phyloP scores from a whole-genome alignment of 2,329 filamentous ascomycete species.

The Trichophyton rubrum region DNA sequence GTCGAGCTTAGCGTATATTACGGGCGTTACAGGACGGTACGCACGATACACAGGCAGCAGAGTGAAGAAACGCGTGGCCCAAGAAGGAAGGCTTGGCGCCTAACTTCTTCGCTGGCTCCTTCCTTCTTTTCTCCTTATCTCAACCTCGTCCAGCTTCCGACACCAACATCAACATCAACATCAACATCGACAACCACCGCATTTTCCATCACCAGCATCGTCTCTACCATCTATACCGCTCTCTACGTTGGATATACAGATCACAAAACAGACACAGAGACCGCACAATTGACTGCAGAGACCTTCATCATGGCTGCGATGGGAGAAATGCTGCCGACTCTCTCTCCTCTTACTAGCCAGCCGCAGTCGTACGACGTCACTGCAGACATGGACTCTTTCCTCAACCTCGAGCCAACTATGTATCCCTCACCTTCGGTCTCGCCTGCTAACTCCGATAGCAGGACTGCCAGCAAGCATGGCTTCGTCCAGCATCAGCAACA shows the following conservation, averaged over 20 bases:
- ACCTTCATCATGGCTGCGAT: slow-evolving; percentile 12
- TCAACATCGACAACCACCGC: no score
- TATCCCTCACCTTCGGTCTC: slow-evolving; percentile 24
- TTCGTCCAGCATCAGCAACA: slow-evolving; percentile 24
- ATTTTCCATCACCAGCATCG: not conserved
- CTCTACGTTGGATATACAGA: not conserved
- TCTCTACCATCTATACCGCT: not conserved
- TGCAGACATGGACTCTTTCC: slow-evolving; percentile 35
- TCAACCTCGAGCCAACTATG: slow-evolving; percentile 35
- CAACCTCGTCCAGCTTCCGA: not conserved
- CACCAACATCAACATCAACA: not conserved
- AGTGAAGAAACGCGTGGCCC: not conserved
- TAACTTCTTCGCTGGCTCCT: not conserved
- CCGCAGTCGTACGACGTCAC: slow-evolving; percentile 28
- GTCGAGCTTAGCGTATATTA: not conserved
- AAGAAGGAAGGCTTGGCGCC: not conserved
- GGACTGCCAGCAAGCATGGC: slow-evolving; percentile 1
- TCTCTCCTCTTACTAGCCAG: slow-evolving; percentile 21
- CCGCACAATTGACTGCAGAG: no score
- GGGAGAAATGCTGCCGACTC: slow-evolving; percentile 15
- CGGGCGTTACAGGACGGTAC: not conserved
- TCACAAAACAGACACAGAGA: no score
- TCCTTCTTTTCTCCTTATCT: not conserved
- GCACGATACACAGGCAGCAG: not conserved
- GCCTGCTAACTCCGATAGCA: slow-evolving; percentile 9